A percentile compares a stretch with the other conserved stretches of the same genome.
phyloP scores from a whole-genome alignment of 1,284 basidiomycete species.

The Heterobasidion parviporum region DNA sequence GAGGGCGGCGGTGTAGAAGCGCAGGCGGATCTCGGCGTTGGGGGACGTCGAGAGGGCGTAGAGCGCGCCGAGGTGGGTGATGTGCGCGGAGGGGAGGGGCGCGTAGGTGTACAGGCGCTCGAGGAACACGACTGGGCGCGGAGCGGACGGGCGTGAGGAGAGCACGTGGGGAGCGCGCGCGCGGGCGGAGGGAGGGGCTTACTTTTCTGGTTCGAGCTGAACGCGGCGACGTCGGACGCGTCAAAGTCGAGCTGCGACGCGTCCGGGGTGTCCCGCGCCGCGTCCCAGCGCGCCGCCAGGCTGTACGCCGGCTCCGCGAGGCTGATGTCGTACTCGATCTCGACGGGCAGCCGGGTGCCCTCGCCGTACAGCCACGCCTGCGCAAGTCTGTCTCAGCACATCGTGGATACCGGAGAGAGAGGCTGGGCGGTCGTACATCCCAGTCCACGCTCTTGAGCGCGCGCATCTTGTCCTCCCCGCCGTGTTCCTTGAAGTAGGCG shows the following conservation, averaged over 20 bases:
- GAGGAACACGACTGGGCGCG: constrained; percentile 58
- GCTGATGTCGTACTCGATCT: constrained; percentile 78
- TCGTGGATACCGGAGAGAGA: not conserved
- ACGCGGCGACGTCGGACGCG: constrained; percentile 42
- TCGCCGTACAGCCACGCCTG: constrained; percentile 86
- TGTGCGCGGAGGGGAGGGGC: constrained; percentile 46
- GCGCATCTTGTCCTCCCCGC: constrained; percentile 55
- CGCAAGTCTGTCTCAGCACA: constrained; percentile 3
- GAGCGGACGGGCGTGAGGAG: constrained; percentile 1
- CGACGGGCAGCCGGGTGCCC: constrained; percentile 70
- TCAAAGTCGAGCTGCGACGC: constrained; percentile 42
- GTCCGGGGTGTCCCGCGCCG: constrained; percentile 43
- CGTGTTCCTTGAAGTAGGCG: constrained; percentile 62
- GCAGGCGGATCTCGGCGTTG: constrained; percentile 68
- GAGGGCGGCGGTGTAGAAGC: constrained; percentile 64
- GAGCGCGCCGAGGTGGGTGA: constrained; percentile 44
- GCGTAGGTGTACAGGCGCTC: constrained; percentile 54
- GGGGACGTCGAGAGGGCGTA: constrained; percentile 45
- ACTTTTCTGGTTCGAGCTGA: constrained; percentile 67
- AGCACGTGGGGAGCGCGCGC: no score
- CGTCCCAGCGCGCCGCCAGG: constrained; percentile 76
- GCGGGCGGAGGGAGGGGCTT: constrained; percentile 14
- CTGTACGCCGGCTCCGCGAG: constrained; percentile 65
- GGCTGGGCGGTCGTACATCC: constrained; percentile 41
- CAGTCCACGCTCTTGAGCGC: constrained; percentile 73